A percentile compares a stretch with the other conserved stretches of the same genome.
Evolutionary conservation across 441 rosid genomes (phyloP).

Genomic region (Cnidoscolus chayamansa): DNA sequence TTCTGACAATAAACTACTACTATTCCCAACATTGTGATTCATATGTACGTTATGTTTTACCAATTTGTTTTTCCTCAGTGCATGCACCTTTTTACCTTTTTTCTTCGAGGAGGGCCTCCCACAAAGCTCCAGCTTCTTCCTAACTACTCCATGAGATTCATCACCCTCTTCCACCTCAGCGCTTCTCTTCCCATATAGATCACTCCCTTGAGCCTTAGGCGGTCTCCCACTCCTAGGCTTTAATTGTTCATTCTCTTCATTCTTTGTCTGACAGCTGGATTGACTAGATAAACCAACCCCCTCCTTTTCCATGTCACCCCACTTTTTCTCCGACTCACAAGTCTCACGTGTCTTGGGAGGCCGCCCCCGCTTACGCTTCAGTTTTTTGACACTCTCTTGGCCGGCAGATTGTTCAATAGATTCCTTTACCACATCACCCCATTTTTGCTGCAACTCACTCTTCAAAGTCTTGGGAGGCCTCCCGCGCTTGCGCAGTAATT

Average conservation of each 20-base stretch:
- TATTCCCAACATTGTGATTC: conserved; percentile 12
- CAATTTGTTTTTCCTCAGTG: conserved; percentile 17
- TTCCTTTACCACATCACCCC: background rate
- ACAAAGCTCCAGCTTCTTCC: conserved; percentile 25
- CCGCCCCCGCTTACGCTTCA: conserved; percentile 30
- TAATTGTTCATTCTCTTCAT: conserved; percentile 16
- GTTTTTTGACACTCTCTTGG: background rate
- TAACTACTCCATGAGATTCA: conserved; percentile 1
- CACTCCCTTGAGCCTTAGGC: conserved; percentile 21
- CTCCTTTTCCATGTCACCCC: background rate
- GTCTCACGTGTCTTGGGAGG: conserved; percentile 24
- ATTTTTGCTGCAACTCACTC: background rate
- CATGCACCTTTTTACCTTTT: conserved; percentile 17
- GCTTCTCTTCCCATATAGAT: conserved; percentile 16
- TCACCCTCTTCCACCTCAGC: conserved; percentile 12
- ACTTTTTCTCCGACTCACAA: conserved; percentile 7
- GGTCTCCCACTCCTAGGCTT: conserved; percentile 35
- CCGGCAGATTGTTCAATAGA: conserved; percentile 8
- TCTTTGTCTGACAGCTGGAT: background rate
- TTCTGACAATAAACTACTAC: conserved; percentile 21
- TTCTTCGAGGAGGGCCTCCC: conserved; percentile 35
- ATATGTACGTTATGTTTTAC: conserved; percentile 18
- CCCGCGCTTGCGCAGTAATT: conserved; percentile 18
- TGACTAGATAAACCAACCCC: conserved; percentile 10
- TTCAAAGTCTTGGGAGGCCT: conserved; percentile 22